Conservation (phyloP, 148 eudicot species). For the Heliosperma pusillum region DNA sequence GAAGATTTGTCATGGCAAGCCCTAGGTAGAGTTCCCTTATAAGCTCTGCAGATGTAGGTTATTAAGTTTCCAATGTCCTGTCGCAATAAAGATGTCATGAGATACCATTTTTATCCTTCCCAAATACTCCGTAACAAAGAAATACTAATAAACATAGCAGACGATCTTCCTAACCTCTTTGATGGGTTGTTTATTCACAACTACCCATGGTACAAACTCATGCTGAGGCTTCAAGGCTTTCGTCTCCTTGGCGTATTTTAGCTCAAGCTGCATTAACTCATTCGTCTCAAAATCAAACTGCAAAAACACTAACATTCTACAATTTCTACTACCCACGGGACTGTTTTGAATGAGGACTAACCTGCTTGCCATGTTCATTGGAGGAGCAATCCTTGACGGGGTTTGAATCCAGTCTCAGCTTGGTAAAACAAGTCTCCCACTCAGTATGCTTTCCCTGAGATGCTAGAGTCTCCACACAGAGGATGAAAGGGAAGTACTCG, state of each 20-base stretch:
- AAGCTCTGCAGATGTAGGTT: slow-evolving; percentile 63
- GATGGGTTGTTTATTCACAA: no score
- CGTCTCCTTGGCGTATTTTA: slow-evolving; percentile 56
- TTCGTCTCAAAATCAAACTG: not conserved
- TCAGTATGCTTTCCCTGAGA: slow-evolving; percentile 36
- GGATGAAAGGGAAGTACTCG: slow-evolving; percentile 56
- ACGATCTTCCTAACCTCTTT: no score
- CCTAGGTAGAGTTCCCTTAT: slow-evolving; percentile 47
- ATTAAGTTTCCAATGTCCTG: slow-evolving; percentile 53
- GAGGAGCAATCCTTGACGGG: slow-evolving; percentile 47
- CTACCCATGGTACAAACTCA: slow-evolving; percentile 76
- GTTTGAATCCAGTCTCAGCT: slow-evolving; percentile 42
- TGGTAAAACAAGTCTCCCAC: slow-evolving; percentile 66
- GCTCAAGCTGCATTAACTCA: slow-evolving; percentile 51
- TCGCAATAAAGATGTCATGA: not conserved
- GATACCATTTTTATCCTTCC: not conserved
- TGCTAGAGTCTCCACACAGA: slow-evolving; percentile 62
- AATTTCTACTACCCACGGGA: not conserved
- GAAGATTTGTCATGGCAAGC: slow-evolving; percentile 41
- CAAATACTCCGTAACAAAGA: not conserved
- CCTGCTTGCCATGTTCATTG: slow-evolving; percentile 51
- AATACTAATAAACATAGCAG: not conserved
- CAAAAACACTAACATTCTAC: not conserved
- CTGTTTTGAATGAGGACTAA: slow-evolving; percentile 18
- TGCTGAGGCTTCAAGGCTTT: slow-evolving; percentile 59